phyloP scores from a whole-genome alignment of 352 stramenopile genomes.

The Pythium aristosporum region DNA sequence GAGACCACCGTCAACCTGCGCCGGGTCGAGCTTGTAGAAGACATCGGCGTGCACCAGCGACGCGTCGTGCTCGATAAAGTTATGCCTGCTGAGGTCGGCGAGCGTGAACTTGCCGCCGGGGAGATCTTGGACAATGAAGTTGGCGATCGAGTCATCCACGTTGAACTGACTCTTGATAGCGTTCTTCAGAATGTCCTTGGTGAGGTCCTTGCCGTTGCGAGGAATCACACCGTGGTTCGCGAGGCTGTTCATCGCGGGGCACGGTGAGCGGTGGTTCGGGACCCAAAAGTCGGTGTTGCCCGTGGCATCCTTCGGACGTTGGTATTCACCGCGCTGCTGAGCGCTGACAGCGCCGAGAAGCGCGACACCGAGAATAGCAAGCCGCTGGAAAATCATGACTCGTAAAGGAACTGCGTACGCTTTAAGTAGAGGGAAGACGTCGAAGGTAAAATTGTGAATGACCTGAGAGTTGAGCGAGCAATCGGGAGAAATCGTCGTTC shows the following conservation, averaged over 20 bases:
- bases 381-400: constrained; percentile 18
- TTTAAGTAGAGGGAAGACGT: constrained; percentile 11
- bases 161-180: no score
- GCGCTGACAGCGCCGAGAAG: constrained; percentile 8
- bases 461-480: background rate
- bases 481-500: background rate
- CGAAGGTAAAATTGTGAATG: constrained; percentile 19
- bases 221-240: constrained; percentile 47
- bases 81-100: constrained; percentile 38
- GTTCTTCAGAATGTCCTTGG: constrained; percentile 14
- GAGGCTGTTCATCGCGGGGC: constrained; percentile 45
- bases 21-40: constrained; percentile 35
- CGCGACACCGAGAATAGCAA: constrained; percentile 12
- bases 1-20: constrained; percentile 29
- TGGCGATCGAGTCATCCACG: no score
- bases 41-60: constrained; percentile 15
- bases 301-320: constrained; percentile 14
- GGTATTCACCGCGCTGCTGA: constrained; percentile 12
- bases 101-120: constrained; percentile 16
- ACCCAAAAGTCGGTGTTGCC: constrained; percentile 18
- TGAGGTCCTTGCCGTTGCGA: constrained; percentile 33
- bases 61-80: constrained; percentile 47
- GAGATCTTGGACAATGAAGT: no score
- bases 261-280: constrained; percentile 38
- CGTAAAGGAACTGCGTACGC: background rate